Evolutionary conservation across 2,329 filamentous ascomycete genomes (phyloP), one percentile per base, ranked within the genome.

Genomic region (Colletotrichum falcatum): DNA sequence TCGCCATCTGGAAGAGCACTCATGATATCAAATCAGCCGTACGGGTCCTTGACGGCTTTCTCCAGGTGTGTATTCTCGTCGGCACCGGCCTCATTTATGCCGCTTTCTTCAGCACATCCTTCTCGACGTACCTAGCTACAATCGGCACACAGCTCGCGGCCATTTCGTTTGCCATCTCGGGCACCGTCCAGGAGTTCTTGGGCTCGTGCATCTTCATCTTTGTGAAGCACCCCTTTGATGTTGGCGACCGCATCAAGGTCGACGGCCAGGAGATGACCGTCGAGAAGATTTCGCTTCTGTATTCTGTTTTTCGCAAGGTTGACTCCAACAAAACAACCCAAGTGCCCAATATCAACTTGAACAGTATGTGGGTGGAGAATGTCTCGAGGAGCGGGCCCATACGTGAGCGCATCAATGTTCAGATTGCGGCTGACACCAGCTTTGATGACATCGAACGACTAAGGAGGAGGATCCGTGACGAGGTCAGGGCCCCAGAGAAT

Each of bases 61-160:
- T 68, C 28, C 60, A 64, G 14, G 42, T 58, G 12, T 65, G 62
- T 28, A 16, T 68, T 20, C 51, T 65, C 18, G 28, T 68, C 20
- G 65, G 61, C 3, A 65, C 39, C 8, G 60, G 46, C 18, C 11
- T 66, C n/a, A 58, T 37, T 5, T 66, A 65, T 23, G 63, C 54
- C 26, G 92, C 93, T 37, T 97, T 97, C 83, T 92, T 98, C 81
- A 94, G 95, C 78, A 91, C 89, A 77, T 94, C 89, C 77, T 96
- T 98, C 77, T 49, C 51, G 5, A 65, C 2, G 9, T 65, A 68
- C 28, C 42, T 68, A 9, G 18, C 65, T 51, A 68, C 53, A n/a
- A 51, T 91, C 88, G 30, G 88, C 88, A 68, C 90, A 89, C 14
- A 90, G 89, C 33, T 85, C 86, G 23, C 92, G 12, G 90, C 89